These are phyloP conservation scores for Eremochloa ophiuroides DNA, from an alignment of 176 grass and related monocot species.

Conservation along the genomic window DNA sequence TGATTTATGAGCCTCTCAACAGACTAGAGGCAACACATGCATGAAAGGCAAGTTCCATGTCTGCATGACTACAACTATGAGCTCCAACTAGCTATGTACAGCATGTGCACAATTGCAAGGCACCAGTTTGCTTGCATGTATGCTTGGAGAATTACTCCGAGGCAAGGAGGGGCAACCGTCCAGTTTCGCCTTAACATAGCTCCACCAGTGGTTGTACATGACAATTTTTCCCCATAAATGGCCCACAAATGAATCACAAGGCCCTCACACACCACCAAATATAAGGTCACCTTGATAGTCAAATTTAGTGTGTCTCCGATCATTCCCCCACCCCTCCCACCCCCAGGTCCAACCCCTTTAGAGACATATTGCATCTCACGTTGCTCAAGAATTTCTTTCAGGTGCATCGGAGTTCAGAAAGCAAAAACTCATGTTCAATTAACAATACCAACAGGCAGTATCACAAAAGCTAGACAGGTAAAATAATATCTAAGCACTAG, in stretches of 20 bases:
- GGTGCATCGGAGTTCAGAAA: constrained; percentile 11
- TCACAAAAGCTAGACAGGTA: background rate
- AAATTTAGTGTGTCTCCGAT: background rate
- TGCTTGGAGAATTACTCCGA: too few species aligned
- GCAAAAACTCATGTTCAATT: background rate
- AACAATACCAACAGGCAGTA: constrained; percentile 10
- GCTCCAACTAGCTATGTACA: too few species aligned
- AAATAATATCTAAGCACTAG: background rate
- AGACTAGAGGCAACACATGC: too few species aligned
- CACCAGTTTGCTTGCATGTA: too few species aligned
- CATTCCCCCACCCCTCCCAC: too few species aligned
- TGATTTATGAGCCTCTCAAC: too few species aligned
- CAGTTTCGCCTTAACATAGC: too few species aligned
- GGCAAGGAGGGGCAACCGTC: too few species aligned
- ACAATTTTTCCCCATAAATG: background rate
- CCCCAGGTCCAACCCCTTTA: background rate
- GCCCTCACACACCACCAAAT: background rate
- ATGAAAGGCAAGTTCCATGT: too few species aligned
- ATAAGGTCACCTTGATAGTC: background rate
- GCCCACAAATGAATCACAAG: background rate
- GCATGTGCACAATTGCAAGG: too few species aligned
- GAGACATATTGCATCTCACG: background rate
- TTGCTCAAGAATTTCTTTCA: background rate
- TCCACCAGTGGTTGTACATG: too few species aligned
- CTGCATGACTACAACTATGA: too few species aligned